These are phyloP conservation scores for Phytophthora cactorum DNA, from an alignment of 352 stramenopile genomes.

Conservation along the genomic window DNA sequence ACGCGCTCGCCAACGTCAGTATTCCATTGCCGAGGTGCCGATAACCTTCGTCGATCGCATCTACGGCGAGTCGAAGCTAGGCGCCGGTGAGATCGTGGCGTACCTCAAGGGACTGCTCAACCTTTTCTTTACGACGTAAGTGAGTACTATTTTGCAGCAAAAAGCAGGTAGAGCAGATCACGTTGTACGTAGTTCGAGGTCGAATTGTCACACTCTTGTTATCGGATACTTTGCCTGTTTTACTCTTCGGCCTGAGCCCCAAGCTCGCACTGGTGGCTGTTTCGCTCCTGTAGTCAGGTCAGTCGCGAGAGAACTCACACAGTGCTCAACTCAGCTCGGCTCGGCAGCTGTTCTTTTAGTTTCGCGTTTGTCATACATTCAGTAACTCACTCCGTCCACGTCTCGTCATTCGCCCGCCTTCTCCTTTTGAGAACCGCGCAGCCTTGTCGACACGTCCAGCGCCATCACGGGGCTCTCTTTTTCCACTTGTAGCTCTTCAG, in stretches of 20 bases:
- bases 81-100: slow-evolving; percentile 96
- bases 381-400: slow-evolving; percentile 18
- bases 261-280: slow-evolving; percentile 8
- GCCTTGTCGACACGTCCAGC: slow-evolving; percentile 23
- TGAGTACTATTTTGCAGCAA: neutral
- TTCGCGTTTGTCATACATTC: slow-evolving; percentile 19
- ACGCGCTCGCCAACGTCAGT: slow-evolving; percentile 90
- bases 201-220: slow-evolving; percentile 31
- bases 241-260: slow-evolving; percentile 14
- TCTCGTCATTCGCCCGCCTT: slow-evolving; percentile 24
- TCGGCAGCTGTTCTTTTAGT: neutral
- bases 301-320: neutral
- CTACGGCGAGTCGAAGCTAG: slow-evolving; percentile 99
- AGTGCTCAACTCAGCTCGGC: neutral
- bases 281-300: slow-evolving; percentile 7
- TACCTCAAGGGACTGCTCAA: slow-evolving; percentile 97
- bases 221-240: slow-evolving; percentile 33
- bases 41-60: slow-evolving; percentile 99
- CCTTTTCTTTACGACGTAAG: slow-evolving; percentile 95
- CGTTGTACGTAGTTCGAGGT: slow-evolving; percentile 14
- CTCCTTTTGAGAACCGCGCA: slow-evolving; percentile 25
- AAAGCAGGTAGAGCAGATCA: slow-evolving; percentile 13
- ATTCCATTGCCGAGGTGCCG: slow-evolving; percentile 95
- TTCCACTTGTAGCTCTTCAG: slow-evolving; percentile 17
- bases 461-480: slow-evolving; percentile 28